Base-by-base conservation (phyloP, 2,329 filamentous ascomycete genomes). In the Exophiala viscosa region DNA sequence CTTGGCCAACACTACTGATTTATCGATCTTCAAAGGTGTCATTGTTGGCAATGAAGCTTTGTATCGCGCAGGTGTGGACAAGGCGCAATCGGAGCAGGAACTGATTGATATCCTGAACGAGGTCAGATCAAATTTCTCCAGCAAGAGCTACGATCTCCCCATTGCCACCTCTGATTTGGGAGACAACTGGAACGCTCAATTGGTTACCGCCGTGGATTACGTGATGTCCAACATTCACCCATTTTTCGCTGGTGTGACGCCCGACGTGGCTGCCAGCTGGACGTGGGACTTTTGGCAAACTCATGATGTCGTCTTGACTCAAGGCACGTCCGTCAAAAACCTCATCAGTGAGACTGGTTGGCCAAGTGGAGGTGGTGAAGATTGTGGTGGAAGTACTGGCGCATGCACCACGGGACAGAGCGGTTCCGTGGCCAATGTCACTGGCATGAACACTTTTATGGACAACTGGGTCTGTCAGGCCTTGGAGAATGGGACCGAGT, bases 221-320 rank as follows among this genome's bases (percentile, higher is more conserved):
- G 84, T 97, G 70, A 96, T 97, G 91, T 87, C 89, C 62, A 97
- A 97, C 67, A 88, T 97, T 49, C 93, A 97, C 67, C 92, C 93
- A 0, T 96, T 97, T 78, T 97, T 97, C 66, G 87, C 85, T 0
- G 92, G 92, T 42, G 83, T 89, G 10, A 74, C 79, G 0, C 85
- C 84, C 2, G 74, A 81, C 2, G 68, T 79, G 1, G 89, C 90
- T 0, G 85, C 90, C 0, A 72, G 67, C 6, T 97, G 92, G 92
- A 95, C 92, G 0, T 88, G 78, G 72, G 71, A 70, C 13, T 97
- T 96, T 72, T 97, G 90, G 87, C 72, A 86, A 40, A 74, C 70
- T 8, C 78, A 91, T 52, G 85, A 92, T 61, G 79, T 83, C 0
- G 59, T 70, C 0, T 79, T 89, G 55, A 88, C 85, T 55, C 80